Base-by-base conservation (phyloP, 257 asterid species). In the Capsicum pubescens region DNA sequence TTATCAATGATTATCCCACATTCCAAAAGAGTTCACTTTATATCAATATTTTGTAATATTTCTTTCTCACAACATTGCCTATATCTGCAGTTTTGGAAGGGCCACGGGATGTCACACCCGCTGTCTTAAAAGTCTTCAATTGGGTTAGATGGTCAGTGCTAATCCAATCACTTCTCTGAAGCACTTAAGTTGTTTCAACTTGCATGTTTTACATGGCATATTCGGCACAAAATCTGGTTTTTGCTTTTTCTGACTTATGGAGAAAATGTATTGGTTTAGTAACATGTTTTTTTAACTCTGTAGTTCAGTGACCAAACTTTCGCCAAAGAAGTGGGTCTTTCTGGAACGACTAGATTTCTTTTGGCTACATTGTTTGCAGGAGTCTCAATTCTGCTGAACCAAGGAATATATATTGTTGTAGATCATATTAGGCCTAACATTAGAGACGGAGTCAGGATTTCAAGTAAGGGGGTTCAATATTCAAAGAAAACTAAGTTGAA, bases 241-340 rank as follows among this genome's bases (percentile, higher is more conserved):
- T 72, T 83, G 26, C 57, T 84, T 42, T 74, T 68, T 82, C 63
- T 26, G 52, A 35, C 61, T 10, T 17, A 21, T 6, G 58, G 57
- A 48, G 61, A 63, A 36, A 66, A 7, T 66, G 5, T 56, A 48
- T 36, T 48, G 84, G 26, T 48, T 67, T n/a, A 71, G 48, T 82
- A 64, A 82, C 48, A 50, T 78, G 15, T 21, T 35, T 46, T 46
- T 79, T 57, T 35, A 81, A 63, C 50, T 79, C 85, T 83, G 48
- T 77, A 83, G 71, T 91, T 84, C 94, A 94, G 98, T 90, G 86
- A 88, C 97, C 44, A 96, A 96, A 87, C 94, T 96, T 83, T 93
- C 98, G 81, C 99, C 98, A 4, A 93, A 96, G 90, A 96, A 96
- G 88, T 96, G 99, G 98, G 99, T 74, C 94, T 94, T 83, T 89